A percentile compares a stretch with the other conserved stretches of the same genome.
These are phyloP conservation scores for Eudorina sp. DNA, from an alignment of 139 green algal genomes.

Conservation along the genomic window DNA sequence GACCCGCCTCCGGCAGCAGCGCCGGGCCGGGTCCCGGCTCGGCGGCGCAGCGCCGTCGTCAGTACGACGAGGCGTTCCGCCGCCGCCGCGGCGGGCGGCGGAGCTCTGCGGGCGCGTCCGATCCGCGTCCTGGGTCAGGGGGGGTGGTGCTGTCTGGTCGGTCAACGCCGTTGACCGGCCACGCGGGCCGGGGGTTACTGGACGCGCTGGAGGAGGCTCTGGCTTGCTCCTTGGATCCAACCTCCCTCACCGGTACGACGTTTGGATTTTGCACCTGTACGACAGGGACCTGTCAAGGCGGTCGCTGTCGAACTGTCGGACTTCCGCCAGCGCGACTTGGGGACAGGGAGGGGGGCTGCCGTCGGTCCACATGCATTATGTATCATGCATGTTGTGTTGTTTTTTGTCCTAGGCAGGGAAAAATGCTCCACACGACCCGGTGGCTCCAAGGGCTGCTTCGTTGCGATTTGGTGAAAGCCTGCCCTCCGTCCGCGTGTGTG, in stretches of 20 bases:
- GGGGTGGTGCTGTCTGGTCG: background rate
- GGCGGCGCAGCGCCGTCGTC: background rate
- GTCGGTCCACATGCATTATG: too few species aligned
- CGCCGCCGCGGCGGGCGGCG: background rate
- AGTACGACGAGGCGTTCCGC: background rate
- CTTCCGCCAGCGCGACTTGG: too few species aligned
- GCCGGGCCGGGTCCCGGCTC: slow-evolving; percentile 8
- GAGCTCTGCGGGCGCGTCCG: background rate
- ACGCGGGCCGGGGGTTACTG: slow-evolving; percentile 3
- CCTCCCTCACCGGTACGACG: slow-evolving; percentile 50
- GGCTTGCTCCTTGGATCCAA: slow-evolving; percentile 40
- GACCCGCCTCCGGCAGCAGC: background rate
- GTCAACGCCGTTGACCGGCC: background rate
- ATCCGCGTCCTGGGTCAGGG: background rate
- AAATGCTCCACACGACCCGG: too few species aligned
- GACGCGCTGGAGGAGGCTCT: slow-evolving; percentile 53
- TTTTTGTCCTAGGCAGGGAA: too few species aligned
- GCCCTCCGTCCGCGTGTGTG: background rate
- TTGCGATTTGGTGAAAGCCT: background rate
- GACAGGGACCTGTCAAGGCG: too few species aligned
- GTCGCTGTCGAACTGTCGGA: too few species aligned
- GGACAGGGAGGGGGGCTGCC: too few species aligned
- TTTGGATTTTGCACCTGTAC: too few species aligned
- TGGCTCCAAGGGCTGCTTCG: too few species aligned
- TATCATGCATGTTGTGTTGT: background rate